These are phyloP conservation scores for Talaromyces islandicus DNA, from an alignment of 2,329 filamentous ascomycete species.

Conservation along the genomic window DNA sequence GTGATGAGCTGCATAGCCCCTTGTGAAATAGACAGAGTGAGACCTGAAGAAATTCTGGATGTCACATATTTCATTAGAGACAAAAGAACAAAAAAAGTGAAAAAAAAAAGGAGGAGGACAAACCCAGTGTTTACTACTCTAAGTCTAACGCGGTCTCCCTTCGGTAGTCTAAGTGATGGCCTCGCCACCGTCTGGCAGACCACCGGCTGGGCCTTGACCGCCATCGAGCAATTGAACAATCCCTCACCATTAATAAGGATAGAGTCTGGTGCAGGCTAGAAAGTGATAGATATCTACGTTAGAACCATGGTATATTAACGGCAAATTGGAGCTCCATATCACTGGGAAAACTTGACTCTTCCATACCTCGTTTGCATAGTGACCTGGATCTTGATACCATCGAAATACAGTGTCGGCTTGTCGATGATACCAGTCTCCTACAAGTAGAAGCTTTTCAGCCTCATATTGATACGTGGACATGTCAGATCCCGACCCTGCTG, in stretches of 20 bases:
- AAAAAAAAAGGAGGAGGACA: not conserved
- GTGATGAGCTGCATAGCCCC: not conserved
- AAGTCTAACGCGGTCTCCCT: conserved; percentile 24
- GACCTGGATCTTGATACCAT: conserved; percentile 36
- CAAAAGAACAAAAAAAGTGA: not conserved
- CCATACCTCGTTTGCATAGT: conserved; percentile 39
- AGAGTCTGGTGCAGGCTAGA: conserved; percentile 43
- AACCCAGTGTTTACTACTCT: conserved; percentile 42
- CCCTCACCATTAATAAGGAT: conserved; percentile 44
- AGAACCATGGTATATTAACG: not conserved
- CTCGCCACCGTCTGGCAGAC: conserved; percentile 27
- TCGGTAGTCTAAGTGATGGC: not conserved
- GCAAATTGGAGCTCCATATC: not conserved
- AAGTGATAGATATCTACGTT: not conserved
- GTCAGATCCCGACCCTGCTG: conserved; percentile 8
- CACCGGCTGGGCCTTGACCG: conserved; percentile 38
- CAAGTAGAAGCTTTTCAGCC: conserved; percentile 38
- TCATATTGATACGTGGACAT: conserved; percentile 21
- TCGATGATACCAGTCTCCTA: conserved; percentile 47
- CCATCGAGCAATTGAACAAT: conserved; percentile 40
- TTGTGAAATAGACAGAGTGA: not conserved
- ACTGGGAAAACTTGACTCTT: not conserved
- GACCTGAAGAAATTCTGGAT: not conserved
- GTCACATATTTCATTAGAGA: not conserved
- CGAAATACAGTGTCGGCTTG: conserved; percentile 33